These are phyloP conservation scores for Diaporthe helianthi DNA, from an alignment of 2,329 filamentous ascomycete species.

Conservation along the genomic window DNA sequence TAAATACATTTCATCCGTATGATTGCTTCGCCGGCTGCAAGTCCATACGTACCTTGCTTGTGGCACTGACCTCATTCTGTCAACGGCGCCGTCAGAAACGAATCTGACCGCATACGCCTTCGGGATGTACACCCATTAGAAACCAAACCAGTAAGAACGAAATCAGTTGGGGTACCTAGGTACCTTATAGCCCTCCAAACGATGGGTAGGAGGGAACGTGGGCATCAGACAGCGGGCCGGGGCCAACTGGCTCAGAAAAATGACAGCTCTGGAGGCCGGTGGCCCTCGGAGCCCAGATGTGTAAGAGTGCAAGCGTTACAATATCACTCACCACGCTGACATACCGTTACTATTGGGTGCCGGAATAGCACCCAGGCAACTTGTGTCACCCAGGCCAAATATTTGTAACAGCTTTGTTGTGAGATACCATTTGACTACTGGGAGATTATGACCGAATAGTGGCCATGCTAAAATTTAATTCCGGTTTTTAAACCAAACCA, in stretches of 20 bases:
- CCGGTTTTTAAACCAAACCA: rapidly evolving
- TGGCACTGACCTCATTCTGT: too few relatives aligned
- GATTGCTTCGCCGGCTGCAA: too few relatives aligned
- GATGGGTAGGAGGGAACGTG: not conserved
- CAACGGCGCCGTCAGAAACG: too few relatives aligned
- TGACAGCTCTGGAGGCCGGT: too few relatives aligned
- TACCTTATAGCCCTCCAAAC: not conserved
- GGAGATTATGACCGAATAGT: not conserved
- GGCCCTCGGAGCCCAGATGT: not conserved
- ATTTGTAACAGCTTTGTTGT: not conserved
- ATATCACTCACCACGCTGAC: not conserved
- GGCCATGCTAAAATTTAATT: not conserved
- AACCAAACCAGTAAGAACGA: too few relatives aligned
- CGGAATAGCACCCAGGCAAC: not conserved
- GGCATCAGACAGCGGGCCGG: not conserved
- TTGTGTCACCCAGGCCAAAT: not conserved
- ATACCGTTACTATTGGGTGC: not conserved
- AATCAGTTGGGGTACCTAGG: not conserved
- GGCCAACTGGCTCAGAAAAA: too few relatives aligned
- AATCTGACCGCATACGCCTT: too few relatives aligned
- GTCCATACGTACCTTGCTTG: too few relatives aligned
- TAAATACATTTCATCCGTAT: too few relatives aligned
- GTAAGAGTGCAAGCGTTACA: not conserved
- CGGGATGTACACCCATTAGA: too few relatives aligned
- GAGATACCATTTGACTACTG: not conserved